A percentile compares a stretch with the other conserved stretches of the same genome.
phyloP scores from a whole-genome alignment of 345 rosid genomes.

The Excoecaria cochinchinensis region DNA sequence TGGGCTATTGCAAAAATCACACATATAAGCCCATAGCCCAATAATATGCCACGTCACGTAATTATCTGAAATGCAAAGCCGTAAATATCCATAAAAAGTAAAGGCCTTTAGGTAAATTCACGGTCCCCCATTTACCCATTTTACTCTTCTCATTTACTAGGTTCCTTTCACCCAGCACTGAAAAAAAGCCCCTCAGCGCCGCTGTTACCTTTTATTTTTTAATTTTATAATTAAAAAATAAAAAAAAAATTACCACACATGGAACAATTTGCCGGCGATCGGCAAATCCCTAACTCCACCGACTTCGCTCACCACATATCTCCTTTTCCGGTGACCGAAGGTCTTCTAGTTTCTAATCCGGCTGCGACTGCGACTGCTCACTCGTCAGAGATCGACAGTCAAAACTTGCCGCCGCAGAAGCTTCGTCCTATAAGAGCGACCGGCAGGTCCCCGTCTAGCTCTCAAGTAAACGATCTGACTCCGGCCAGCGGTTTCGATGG shows the following conservation, averaged over 20 bases:
- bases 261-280: slow-evolving; percentile 55
- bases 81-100: not conserved
- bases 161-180: slow-evolving; percentile 12
- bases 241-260: slow-evolving; percentile 19
- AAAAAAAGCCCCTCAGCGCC: slow-evolving; percentile 12
- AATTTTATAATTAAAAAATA: not conserved
- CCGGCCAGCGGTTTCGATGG: slow-evolving; percentile 29
- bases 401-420: slow-evolving; percentile 53
- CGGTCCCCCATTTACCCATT: not conserved
- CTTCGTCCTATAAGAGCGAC: slow-evolving; percentile 57
- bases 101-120: not conserved
- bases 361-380: not conserved
- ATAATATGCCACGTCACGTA: not conserved
- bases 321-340: slow-evolving; percentile 39
- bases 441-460: slow-evolving; percentile 33
- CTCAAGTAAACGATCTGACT: slow-evolving; percentile 19
- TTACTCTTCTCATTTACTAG: slow-evolving; percentile 13
- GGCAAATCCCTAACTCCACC: slow-evolving; percentile 28
- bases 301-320: slow-evolving; percentile 39
- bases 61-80: not conserved
- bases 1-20: not conserved
- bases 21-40: not conserved
- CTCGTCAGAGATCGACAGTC: slow-evolving; percentile 14
- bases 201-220: not conserved
- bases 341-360: slow-evolving; percentile 18